These are phyloP conservation scores for Phyllosticta ampelicida DNA, from an alignment of 2,329 filamentous ascomycete genomes.

Conservation along the genomic window DNA sequence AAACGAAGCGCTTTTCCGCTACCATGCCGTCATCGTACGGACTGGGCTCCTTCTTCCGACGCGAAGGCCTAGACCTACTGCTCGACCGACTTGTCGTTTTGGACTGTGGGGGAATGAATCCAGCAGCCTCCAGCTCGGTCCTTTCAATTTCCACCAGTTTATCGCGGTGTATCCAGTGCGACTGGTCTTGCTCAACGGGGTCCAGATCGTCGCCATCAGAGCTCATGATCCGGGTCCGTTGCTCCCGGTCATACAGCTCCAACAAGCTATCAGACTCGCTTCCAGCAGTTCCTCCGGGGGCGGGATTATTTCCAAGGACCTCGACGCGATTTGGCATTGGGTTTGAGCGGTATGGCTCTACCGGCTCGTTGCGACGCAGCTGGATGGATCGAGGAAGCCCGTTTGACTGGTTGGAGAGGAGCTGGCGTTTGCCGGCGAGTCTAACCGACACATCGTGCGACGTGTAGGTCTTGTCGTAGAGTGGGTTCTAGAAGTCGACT, in stretches of 20 bases:
- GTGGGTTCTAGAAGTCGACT: conserved; percentile 14
- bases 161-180: conserved; percentile 72
- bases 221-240: conserved; percentile 9
- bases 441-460: conserved; percentile 21
- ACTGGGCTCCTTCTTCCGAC: conserved; percentile 25
- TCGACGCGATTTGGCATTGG: conserved; percentile 25
- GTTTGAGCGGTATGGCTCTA: conserved; percentile 21
- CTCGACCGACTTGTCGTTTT: conserved; percentile 21
- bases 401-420: conserved; percentile 25
- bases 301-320: conserved; percentile 15
- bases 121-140: conserved; percentile 68
- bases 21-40: conserved; percentile 38
- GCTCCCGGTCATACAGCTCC: conserved; percentile 30
- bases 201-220: neutral
- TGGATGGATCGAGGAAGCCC: conserved; percentile 20
- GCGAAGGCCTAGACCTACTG: conserved; percentile 25
- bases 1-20: neutral
- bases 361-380: conserved; percentile 18
- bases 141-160: conserved; percentile 75
- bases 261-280: conserved; percentile 38
- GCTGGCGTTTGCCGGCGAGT: conserved; percentile 20
- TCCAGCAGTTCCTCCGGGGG: conserved; percentile 28
- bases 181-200: neutral
- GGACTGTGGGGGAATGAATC: conserved; percentile 41
- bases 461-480: conserved; percentile 25